phyloP scores from a whole-genome alignment of 2,329 filamentous ascomycete species.

The Penicillium vulpinum region DNA sequence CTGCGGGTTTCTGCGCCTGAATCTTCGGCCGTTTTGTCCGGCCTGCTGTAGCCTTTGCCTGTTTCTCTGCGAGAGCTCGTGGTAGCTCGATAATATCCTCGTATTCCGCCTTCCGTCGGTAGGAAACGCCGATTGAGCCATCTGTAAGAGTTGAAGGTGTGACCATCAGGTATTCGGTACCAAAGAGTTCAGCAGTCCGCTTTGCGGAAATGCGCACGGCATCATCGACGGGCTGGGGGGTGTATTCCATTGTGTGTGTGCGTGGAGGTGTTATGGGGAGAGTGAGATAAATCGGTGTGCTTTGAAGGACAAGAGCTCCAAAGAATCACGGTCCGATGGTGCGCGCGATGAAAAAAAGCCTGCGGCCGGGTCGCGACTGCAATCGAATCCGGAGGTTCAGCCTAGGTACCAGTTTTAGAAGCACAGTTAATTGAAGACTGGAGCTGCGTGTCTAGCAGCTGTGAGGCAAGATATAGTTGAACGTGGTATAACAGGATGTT shows the following conservation, averaged over 20 bases:
- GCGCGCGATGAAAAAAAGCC: conserved; percentile 24
- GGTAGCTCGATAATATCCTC: conserved; percentile 74
- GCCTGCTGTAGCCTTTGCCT: conserved; percentile 64
- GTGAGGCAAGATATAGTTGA: background rate
- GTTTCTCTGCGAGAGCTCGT: conserved; percentile 73
- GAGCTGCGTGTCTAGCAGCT: background rate
- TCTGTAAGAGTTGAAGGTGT: conserved; percentile 45
- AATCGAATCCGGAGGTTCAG: background rate
- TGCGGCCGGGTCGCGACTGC: conserved; percentile 7
- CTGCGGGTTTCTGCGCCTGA: conserved; percentile 54
- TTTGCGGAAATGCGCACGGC: conserved; percentile 46
- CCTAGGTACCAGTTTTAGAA: background rate
- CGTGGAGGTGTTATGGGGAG: background rate
- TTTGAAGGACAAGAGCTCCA: conserved; percentile 4
- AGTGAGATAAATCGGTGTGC: background rate
- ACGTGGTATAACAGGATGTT: conserved; percentile 1
- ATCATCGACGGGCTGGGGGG: conserved; percentile 36
- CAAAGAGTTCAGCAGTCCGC: conserved; percentile 50
- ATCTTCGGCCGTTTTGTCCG: conserved; percentile 63
- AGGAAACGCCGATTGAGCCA: conserved; percentile 47
- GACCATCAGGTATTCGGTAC: conserved; percentile 48
- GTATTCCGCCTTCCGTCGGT: conserved; percentile 65
- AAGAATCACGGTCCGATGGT: conserved; percentile 2
- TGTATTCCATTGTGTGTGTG: conserved; percentile 32
- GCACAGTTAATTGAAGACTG: background rate